phyloP scores from a whole-genome alignment of 306 rosid species.

The Lotus japonicus region DNA sequence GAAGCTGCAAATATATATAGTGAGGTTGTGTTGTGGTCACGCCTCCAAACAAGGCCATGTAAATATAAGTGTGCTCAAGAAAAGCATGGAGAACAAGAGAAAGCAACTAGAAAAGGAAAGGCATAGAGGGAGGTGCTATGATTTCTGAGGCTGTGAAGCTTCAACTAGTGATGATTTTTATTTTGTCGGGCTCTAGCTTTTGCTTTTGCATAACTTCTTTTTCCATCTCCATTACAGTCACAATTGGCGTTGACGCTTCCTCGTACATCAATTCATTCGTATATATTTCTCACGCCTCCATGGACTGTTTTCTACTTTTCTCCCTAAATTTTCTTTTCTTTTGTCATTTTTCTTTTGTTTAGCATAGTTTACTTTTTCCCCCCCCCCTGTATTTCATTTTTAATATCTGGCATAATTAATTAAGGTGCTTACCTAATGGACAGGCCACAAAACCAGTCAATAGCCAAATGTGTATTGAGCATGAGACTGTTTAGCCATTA shows the following conservation, averaged over 20 bases:
- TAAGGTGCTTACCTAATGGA: too few species aligned
- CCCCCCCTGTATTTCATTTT: too few species aligned
- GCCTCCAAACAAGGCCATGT: too few species aligned
- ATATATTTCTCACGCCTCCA: background rate
- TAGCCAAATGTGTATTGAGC: too few species aligned
- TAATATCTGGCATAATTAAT: too few species aligned
- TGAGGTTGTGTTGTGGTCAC: too few species aligned
- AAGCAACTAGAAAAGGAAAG: background rate
- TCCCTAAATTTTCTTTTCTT: background rate
- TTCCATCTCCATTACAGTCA: slow-evolving; percentile 23
- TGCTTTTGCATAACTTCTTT: too few species aligned
- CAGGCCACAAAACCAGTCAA: too few species aligned
- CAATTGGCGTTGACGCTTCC: slow-evolving; percentile 44
- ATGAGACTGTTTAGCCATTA: too few species aligned
- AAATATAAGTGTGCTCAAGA: slow-evolving; percentile 23
- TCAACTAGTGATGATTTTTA: background rate
- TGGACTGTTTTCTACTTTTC: background rate
- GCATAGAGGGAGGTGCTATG: too few species aligned
- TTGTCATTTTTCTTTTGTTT: background rate
- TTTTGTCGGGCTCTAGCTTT: slow-evolving; percentile 20
- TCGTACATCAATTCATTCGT: slow-evolving; percentile 18
- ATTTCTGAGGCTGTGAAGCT: slow-evolving; percentile 6
- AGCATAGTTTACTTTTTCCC: too few species aligned
- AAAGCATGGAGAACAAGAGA: background rate
- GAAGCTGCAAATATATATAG: too few species aligned